These are phyloP conservation scores for Flagelloscypha sp. DNA, from an alignment of 768 basidiomycete genomes.

Conservation along the genomic window DNA sequence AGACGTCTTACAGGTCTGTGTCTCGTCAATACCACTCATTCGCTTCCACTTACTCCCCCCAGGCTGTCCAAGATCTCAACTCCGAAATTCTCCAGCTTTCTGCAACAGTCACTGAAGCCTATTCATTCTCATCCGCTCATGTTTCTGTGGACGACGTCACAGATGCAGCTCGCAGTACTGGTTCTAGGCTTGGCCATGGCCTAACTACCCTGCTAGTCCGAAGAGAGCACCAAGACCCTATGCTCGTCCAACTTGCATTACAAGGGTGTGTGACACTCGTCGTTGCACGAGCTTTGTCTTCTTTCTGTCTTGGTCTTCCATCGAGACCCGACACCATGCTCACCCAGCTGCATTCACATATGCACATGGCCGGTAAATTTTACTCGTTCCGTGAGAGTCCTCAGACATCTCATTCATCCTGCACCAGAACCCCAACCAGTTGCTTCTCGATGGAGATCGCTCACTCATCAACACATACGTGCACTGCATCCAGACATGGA, in stretches of 20 bases:
- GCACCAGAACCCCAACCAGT: slow-evolving; percentile 64
- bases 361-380: slow-evolving; percentile 43
- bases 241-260: slow-evolving; percentile 28
- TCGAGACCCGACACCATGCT: slow-evolving; percentile 61
- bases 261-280: slow-evolving; percentile 54
- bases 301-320: slow-evolving; percentile 70
- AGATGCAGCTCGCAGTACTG: slow-evolving; percentile 52
- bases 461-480: slow-evolving; percentile 65
- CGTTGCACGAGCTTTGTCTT: slow-evolving; percentile 55
- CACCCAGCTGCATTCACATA: slow-evolving; percentile 50
- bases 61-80: slow-evolving; percentile 73
- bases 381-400: not conserved
- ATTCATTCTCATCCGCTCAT: slow-evolving; percentile 38
- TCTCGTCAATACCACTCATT: too few relatives aligned
- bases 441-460: slow-evolving; percentile 67
- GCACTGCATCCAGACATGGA: slow-evolving; percentile 56
- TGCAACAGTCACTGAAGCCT: slow-evolving; percentile 64
- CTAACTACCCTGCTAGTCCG: slow-evolving; percentile 53
- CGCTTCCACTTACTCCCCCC: too few relatives aligned
- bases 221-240: slow-evolving; percentile 41
- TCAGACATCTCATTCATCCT: slow-evolving; percentile 1
- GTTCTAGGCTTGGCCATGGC: slow-evolving; percentile 53
- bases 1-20: too few relatives aligned
- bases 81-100: slow-evolving; percentile 77
- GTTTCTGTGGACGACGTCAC: slow-evolving; percentile 30